A percentile compares a stretch with the other conserved stretches of the same genome.
Conservation (phyloP, 345 rosid genomes). For the Durio zibethinus region DNA sequence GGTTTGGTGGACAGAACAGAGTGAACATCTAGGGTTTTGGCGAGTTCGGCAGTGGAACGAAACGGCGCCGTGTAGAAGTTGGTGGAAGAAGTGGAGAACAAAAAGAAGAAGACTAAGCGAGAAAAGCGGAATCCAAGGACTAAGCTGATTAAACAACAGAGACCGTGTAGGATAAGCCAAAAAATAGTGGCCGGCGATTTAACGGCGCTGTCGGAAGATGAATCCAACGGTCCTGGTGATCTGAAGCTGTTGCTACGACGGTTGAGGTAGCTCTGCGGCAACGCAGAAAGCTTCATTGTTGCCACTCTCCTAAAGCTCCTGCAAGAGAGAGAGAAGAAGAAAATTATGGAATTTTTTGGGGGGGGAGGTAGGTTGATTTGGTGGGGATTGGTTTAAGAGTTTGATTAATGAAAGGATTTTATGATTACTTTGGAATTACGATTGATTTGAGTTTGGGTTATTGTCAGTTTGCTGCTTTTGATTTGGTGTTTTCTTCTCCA, state of each 20-base stretch:
- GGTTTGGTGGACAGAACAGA: slow-evolving; percentile 24
- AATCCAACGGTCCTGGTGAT: slow-evolving; percentile 54
- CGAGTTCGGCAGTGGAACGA: slow-evolving; percentile 33
- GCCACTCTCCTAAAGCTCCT: slow-evolving; percentile 16
- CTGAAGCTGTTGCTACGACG: slow-evolving; percentile 70
- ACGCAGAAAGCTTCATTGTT: slow-evolving; percentile 75
- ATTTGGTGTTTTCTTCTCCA: background rate
- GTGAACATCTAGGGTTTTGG: slow-evolving; percentile 22
- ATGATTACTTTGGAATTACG: slow-evolving; percentile 35
- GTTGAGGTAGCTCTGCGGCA: slow-evolving; percentile 76
- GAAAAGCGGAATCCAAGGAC: slow-evolving; percentile 94
- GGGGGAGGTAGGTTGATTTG: background rate
- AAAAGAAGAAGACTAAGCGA: slow-evolving; percentile 80
- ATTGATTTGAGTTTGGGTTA: slow-evolving; percentile 7
- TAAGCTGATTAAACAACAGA: slow-evolving; percentile 83
- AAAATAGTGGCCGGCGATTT: slow-evolving; percentile 68
- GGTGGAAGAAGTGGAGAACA: slow-evolving; percentile 65
- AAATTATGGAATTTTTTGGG: background rate
- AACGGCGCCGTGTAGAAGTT: slow-evolving; percentile 64
- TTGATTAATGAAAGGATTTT: slow-evolving; percentile 10
- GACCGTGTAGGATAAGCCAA: slow-evolving; percentile 73
- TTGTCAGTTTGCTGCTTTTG: background rate
- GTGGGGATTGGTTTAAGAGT: background rate
- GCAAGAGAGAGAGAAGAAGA: slow-evolving; percentile 1
- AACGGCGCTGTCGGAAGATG: slow-evolving; percentile 49